Conservation (phyloP, 1,139 yeast genomes). For the Candida glucosophila region DNA sequence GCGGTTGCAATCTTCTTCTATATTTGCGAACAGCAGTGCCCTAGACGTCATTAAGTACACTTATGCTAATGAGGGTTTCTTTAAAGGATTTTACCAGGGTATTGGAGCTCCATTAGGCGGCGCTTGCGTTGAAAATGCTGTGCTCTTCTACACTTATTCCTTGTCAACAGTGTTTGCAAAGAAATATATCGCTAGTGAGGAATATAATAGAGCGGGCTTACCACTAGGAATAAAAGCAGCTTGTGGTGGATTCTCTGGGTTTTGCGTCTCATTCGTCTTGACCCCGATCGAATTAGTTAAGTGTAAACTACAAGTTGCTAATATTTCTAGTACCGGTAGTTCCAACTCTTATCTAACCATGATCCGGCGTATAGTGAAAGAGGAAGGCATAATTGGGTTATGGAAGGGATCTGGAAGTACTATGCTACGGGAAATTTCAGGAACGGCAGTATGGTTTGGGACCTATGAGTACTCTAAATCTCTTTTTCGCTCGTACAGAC, state of each 20-base stretch:
- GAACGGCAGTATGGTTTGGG: constrained; percentile 93
- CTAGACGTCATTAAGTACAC: constrained; percentile 55
- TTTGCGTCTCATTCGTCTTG: constrained; percentile 71
- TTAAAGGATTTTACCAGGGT: constrained; percentile 47
- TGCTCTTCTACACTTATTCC: constrained; percentile 49
- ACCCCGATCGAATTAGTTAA: constrained; percentile 88
- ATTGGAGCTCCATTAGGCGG: constrained; percentile 76
- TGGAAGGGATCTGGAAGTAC: constrained; percentile 93
- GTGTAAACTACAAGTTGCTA: constrained; percentile 80
- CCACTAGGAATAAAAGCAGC: constrained; percentile 36
- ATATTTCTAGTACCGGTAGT: constrained; percentile 13
- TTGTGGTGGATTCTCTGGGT: constrained; percentile 79
- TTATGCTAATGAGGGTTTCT: constrained; percentile 55
- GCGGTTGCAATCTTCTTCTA: constrained; percentile 58
- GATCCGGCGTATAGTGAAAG: constrained; percentile 31
- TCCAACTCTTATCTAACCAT: constrained; percentile 19
- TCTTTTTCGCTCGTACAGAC: constrained; percentile 18
- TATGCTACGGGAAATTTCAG: constrained; percentile 72
- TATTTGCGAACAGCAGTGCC: constrained; percentile 41
- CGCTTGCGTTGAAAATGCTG: constrained; percentile 74
- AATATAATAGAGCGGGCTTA: constrained; percentile 11
- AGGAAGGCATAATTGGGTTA: constrained; percentile 46
- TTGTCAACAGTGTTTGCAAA: constrained; percentile 33
- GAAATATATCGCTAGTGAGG: constrained; percentile 6
- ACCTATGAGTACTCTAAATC: constrained; percentile 58